Conservation (phyloP, 2,329 filamentous ascomycete genomes). For the Colletotrichum truncatum region DNA sequence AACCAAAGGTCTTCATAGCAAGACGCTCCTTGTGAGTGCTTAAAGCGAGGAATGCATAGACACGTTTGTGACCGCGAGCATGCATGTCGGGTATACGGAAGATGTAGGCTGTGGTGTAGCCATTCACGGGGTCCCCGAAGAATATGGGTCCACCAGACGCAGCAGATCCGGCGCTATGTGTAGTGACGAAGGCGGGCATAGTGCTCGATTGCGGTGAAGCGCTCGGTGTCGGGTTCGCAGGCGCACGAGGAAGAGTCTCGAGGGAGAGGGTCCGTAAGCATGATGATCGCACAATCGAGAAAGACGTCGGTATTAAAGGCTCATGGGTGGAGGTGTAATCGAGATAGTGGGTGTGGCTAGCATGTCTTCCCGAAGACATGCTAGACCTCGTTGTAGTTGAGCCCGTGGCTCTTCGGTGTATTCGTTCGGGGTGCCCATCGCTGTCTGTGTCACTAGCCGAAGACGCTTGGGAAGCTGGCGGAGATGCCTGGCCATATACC, state of each 20-base stretch:
- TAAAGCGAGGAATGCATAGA: conserved; percentile 73
- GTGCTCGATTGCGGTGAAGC: conserved; percentile 40
- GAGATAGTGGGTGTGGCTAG: conserved; percentile 70
- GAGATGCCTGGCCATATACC: conserved; percentile 63
- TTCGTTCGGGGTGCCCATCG: conserved; percentile 54
- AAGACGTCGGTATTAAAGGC: conserved; percentile 67
- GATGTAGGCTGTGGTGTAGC: conserved; percentile 76
- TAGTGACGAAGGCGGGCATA: conserved; percentile 62
- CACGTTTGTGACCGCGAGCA: conserved; percentile 73
- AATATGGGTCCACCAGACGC: conserved; percentile 73
- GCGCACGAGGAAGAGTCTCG: conserved; percentile 69
- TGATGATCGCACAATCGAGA: conserved; percentile 72
- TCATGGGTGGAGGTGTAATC: conserved; percentile 77
- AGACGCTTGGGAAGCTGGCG: conserved; percentile 61
- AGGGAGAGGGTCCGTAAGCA: conserved; percentile 74
- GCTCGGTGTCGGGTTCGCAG: conserved; percentile 36
- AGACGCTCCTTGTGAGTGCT: conserved; percentile 72
- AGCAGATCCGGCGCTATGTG: conserved; percentile 61
- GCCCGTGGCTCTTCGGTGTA: conserved; percentile 52
- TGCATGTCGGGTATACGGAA: conserved; percentile 76
- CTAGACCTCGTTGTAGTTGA: conserved; percentile 63
- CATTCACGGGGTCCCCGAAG: conserved; percentile 71
- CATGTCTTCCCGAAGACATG: conserved; percentile 64
- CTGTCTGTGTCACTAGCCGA: conserved; percentile 59
- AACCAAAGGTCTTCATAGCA: conserved; percentile 73